These are phyloP conservation scores for Odontarrhena argentea DNA, from an alignment of 345 rosid species.

Conservation along the genomic window DNA sequence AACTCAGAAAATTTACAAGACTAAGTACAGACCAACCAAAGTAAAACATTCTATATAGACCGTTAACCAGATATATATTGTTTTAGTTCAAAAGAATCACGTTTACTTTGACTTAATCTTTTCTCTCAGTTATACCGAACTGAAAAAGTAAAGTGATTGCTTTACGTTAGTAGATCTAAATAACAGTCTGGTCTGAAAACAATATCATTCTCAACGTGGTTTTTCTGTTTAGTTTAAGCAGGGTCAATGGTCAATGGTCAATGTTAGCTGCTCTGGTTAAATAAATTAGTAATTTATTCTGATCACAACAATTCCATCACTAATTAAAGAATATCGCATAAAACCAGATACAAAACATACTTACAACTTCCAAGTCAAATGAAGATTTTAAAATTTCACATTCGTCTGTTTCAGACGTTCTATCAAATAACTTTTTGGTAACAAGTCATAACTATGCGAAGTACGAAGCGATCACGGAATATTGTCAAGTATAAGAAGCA, in stretches of 20 bases:
- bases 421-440: no score
- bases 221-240: neutral
- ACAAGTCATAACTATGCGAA: neutral
- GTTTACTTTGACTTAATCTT: neutral
- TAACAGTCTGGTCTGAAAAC: conserved; percentile 16
- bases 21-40: no score
- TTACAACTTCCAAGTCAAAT: neutral
- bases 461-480: neutral
- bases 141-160: neutral
- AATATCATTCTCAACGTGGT: conserved; percentile 25
- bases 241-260: conserved; percentile 38
- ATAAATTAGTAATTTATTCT: conserved; percentile 13
- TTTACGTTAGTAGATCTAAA: neutral
- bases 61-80: no score
- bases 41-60: no score
- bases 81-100: neutral
- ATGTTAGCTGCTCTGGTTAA: conserved; percentile 8
- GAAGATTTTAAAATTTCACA: neutral
- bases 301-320: conserved; percentile 29
- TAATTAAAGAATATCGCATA: neutral
- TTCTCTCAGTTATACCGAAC: neutral
- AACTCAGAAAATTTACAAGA: neutral
- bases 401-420: neutral
- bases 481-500: neutral
- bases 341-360: neutral